Evolutionary conservation across 2,329 filamentous ascomycete genomes (phyloP), one percentile per base, ranked within the genome.

Genomic region (Alternaria sp.): DNA sequence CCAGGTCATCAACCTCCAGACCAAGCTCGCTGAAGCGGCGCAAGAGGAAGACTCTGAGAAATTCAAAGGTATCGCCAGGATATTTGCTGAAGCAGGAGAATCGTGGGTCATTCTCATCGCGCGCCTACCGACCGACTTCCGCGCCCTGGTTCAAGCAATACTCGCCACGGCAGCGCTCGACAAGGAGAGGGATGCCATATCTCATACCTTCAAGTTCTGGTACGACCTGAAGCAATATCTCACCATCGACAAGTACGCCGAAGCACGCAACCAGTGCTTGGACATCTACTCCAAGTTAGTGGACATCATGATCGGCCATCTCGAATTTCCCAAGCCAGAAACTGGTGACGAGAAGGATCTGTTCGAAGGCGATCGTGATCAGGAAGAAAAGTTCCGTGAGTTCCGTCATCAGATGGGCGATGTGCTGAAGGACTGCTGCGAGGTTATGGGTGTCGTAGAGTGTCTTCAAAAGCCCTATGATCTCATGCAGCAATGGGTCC

Each of bases 391-490:
- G 77, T 99, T 99, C 81, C 89, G 95, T 48, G 93, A 96, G 73
- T 99, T 98, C 83, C 87, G 95, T 67, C 95, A 99, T 76, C 89
- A 93, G 54, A 98, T 99, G 93, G 95, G 95, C 36, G 96, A 99
- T 75, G 96, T 96, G 0, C 86, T 99, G 51, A 99, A 99, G 80
- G 95, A 99, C 74, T 92, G 92, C 55, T 99, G 95, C 78, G 92
- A 97, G 75, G 94, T 99, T 41, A 93, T 99, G 82, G 94, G 94
- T 9, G 92, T 96, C 11, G 91, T 92, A 1, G 92, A 96, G 64
- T 98, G 95, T 71, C 84, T 99, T 47, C 88, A 88, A 66, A 99
- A 99, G 79, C 91, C 96, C 7, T 93, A 96, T 67, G 83, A 90
- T 18, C 84, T 92, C 59, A 96, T 99, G 68, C 91, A 97, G 77